Evolutionary conservation across 2,329 filamentous ascomycete species (phyloP), one percentile per base, ranked within the genome.

Genomic region (Calonectria fujianensis): DNA sequence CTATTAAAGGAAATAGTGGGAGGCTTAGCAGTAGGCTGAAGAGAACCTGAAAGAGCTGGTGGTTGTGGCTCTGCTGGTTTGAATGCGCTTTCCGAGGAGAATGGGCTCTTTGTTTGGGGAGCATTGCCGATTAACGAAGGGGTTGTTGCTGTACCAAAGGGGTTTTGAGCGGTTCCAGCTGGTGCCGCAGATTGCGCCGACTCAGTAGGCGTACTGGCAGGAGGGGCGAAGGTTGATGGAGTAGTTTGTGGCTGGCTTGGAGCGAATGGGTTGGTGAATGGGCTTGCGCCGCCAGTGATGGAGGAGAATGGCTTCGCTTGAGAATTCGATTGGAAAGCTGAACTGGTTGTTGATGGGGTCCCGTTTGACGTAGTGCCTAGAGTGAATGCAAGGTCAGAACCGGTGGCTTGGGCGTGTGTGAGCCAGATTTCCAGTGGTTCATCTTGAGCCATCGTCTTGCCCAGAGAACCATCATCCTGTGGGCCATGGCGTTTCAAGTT

Each of bases 351-450:
- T 27, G 76, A 63, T 37, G 69, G 32, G 70, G 65, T 75, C 73
- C 80, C 80, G 77, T 79, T 80, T 64, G 73, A 41, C 74, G 71
- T 74, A 73, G 78, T 81, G 75, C 80, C 80, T 81, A 81, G 51
- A 80, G 74, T 74, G 75, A 80, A 75, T 79, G 78, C 74, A 78
- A 80, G 75, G 80, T 81, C 79, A 81, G 80, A 81, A 80, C 76
- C 76, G 80, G 75, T 81, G 80, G 79, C 66, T 76, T 76, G 73
- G 78, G 77, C 76, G 78, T 75, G 51, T 75, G 59, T 76, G 75
- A 80, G 80, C 78, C 79, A 80, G 76, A 80, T 80, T 70, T 81
- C 79, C 77, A 80, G 78, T 80, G 77, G 76, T 79, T 80, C 80
- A 61, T 79, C 74, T 79, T 72, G 80, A 79, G 78, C 77, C 75